phyloP scores from a whole-genome alignment of 2,329 filamentous ascomycete genomes.

The Alternaria sp. region DNA sequence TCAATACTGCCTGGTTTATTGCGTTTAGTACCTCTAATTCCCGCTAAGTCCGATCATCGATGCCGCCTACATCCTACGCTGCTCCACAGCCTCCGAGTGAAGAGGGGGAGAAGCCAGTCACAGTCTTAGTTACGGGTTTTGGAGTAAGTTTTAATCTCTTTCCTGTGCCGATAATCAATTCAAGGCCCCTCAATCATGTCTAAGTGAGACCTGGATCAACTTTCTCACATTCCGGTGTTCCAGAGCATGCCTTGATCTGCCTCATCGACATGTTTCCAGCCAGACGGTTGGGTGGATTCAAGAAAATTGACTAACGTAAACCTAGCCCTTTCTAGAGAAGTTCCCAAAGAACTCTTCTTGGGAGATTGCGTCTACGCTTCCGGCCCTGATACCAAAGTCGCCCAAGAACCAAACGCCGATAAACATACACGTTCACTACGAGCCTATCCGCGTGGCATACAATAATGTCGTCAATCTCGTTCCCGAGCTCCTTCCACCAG shows the following conservation, averaged over 20 bases:
- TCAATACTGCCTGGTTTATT: background rate
- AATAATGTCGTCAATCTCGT: slow-evolving; percentile 31
- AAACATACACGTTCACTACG: slow-evolving; percentile 42
- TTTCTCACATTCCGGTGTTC: background rate
- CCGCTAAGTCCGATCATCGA: slow-evolving; percentile 10
- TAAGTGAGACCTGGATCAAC: background rate
- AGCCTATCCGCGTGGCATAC: slow-evolving; percentile 47
- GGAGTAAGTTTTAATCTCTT: slow-evolving; percentile 29
- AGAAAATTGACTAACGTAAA: slow-evolving; percentile 11
- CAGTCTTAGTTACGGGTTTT: slow-evolving; percentile 47
- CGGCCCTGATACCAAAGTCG: slow-evolving; percentile 39
- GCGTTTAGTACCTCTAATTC: background rate
- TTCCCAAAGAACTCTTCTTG: slow-evolving; percentile 46
- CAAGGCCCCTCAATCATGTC: background rate
- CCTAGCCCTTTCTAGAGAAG: slow-evolving; percentile 41
- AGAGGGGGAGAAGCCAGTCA: slow-evolving; percentile 41
- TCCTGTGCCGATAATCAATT: background rate
- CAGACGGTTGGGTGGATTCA: background rate
- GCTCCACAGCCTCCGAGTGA: slow-evolving; percentile 37
- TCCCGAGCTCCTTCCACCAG: slow-evolving; percentile 36
- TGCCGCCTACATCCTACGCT: slow-evolving; percentile 27
- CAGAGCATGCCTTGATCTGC: background rate
- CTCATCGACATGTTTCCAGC: background rate
- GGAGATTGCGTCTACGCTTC: slow-evolving; percentile 47
- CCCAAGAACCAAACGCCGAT: slow-evolving; percentile 38